Evolutionary conservation across 176 grass and related monocot species (phyloP).

Genomic region (Juncus inflexus): DNA sequence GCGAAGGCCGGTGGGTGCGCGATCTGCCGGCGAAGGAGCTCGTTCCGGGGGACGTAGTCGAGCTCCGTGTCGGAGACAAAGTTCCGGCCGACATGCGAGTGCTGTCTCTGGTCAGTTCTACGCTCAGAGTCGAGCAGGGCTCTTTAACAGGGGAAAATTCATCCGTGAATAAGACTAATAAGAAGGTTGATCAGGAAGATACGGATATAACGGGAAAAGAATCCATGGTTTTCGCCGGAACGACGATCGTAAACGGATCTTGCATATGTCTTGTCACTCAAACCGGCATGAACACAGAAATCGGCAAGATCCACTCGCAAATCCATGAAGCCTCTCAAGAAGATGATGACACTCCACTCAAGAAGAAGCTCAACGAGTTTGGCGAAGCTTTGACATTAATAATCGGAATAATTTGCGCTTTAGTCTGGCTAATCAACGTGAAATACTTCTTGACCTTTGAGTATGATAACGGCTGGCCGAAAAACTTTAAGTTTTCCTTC

Average conservation of each 20-base stretch:
- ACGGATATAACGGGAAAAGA: slow-evolving; percentile 91
- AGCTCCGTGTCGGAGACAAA: slow-evolving; percentile 78
- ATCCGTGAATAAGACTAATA: slow-evolving; percentile 79
- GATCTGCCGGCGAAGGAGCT: slow-evolving; percentile 52
- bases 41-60: slow-evolving; percentile 73
- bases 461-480: slow-evolving; percentile 51
- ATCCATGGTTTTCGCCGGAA: slow-evolving; percentile 83
- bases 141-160: slow-evolving; percentile 85
- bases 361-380: slow-evolving; percentile 96
- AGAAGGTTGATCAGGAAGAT: slow-evolving; percentile 39
- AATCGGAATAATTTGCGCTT: slow-evolving; percentile 67
- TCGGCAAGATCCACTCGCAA: slow-evolving; percentile 88
- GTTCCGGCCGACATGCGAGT: slow-evolving; percentile 90
- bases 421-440: slow-evolving; percentile 95
- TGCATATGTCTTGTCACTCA: slow-evolving; percentile 75
- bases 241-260: slow-evolving; percentile 80
- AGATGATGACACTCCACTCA: slow-evolving; percentile 85
- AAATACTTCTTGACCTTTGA: slow-evolving; percentile 87
- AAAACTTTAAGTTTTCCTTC: slow-evolving; percentile 63
- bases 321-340: slow-evolving; percentile 82
- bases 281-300: slow-evolving; percentile 88
- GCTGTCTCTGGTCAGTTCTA: slow-evolving; percentile 55
- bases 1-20: slow-evolving; percentile 44
- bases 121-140: slow-evolving; percentile 74
- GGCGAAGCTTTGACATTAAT: slow-evolving; percentile 78